These are phyloP conservation scores for Geosiphon pyriformis DNA, from an alignment of 192 early-diverging fungal genomes.

Conservation along the genomic window DNA sequence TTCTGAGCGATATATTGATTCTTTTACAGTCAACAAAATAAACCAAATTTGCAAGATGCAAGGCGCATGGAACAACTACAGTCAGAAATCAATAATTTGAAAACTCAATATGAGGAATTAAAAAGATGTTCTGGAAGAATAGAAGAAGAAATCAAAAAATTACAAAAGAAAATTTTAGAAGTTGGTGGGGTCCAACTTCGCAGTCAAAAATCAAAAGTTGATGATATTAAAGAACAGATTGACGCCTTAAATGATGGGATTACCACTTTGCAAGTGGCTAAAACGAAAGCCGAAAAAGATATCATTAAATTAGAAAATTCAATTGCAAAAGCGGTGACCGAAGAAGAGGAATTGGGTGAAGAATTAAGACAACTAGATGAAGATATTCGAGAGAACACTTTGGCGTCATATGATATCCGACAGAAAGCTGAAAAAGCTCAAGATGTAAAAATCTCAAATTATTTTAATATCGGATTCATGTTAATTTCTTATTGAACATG, in stretches of 20 bases:
- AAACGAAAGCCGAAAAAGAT: conserved; percentile 71
- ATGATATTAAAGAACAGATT: conserved; percentile 74
- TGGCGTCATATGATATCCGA: conserved; percentile 41
- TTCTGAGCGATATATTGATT: too few species aligned
- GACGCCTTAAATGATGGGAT: conserved; percentile 58
- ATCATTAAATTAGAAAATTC: conserved; percentile 61
- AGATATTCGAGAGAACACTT: conserved; percentile 52
- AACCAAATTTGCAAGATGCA: conserved; percentile 50
- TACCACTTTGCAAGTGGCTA: conserved; percentile 68
- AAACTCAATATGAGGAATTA: conserved; percentile 40
- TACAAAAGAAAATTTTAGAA: conserved; percentile 89
- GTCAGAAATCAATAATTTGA: conserved; percentile 41
- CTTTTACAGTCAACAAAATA: conserved; percentile 36
- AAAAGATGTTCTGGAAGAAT: conserved; percentile 57
- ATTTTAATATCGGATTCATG: background rate
- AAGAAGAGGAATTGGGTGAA: conserved; percentile 57
- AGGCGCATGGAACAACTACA: conserved; percentile 48
- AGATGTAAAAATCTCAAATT: conserved; percentile 29
- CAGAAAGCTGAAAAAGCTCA: conserved; percentile 38
- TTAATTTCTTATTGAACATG: background rate
- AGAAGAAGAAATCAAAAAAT: conserved; percentile 68
- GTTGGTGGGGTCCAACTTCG: conserved; percentile 85
- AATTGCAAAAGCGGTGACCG: conserved; percentile 57
- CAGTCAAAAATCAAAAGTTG: conserved; percentile 78
- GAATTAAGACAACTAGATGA: conserved; percentile 59